Conservation (phyloP, 2,329 filamentous ascomycete species). For the Cladosporium sp. region DNA sequence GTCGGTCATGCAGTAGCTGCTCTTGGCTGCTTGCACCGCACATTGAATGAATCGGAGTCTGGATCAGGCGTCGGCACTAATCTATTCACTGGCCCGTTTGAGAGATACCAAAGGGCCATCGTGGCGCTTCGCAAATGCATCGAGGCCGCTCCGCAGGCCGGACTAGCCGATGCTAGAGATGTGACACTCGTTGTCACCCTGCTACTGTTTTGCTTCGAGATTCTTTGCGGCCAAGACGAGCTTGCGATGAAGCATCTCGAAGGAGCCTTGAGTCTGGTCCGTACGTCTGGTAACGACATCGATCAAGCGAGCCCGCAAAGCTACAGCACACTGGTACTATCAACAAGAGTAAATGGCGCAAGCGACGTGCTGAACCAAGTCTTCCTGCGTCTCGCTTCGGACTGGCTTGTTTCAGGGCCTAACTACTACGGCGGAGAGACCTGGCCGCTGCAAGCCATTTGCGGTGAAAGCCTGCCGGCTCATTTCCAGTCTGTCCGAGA, state of each 20-base stretch:
- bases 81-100: not conserved
- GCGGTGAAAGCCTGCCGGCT: not conserved
- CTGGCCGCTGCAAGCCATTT: slow-evolving; percentile 7
- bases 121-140: slow-evolving; percentile 1
- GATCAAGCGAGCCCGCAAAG: not conserved
- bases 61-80: not conserved
- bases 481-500: slow-evolving; percentile 6
- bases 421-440: slow-evolving; percentile 7
- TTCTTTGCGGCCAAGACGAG: slow-evolving; percentile 10
- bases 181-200: slow-evolving; percentile 11
- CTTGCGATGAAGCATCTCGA: slow-evolving; percentile 11
- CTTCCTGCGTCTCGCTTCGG: slow-evolving; percentile 12
- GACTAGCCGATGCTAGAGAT: not conserved
- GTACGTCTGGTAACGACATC: not conserved
- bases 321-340: not conserved
- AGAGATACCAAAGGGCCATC: not conserved
- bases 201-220: slow-evolving; percentile 15
- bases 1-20: not conserved
- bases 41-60: not conserved
- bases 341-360: not conserved
- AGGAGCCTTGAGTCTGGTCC: not conserved
- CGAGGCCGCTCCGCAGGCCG: not conserved
- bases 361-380: slow-evolving; percentile 8
- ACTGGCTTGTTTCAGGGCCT: slow-evolving; percentile 1
- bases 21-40: slow-evolving; percentile 1